phyloP scores from a whole-genome alignment of 768 basidiomycete species.

The Naganishia onofrii region DNA sequence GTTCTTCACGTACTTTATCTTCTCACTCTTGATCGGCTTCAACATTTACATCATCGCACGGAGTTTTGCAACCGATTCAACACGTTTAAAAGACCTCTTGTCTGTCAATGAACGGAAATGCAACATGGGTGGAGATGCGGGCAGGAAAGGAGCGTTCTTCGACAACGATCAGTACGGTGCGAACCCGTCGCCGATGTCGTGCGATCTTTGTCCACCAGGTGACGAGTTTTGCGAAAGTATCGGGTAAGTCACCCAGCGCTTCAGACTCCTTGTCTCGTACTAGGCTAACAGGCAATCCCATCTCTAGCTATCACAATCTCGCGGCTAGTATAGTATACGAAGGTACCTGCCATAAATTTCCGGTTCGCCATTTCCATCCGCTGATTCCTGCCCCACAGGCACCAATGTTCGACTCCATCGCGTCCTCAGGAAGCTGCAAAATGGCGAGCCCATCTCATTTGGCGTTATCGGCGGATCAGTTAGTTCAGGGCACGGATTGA shows the following conservation, averaged over 20 bases:
- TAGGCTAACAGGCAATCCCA: neutral
- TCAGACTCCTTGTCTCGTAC: neutral
- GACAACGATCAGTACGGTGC: neutral
- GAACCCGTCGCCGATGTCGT: slow-evolving; percentile 3
- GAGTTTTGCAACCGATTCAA: neutral
- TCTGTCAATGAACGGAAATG: neutral
- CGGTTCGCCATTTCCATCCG: neutral
- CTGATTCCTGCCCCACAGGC: neutral
- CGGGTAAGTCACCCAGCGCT: slow-evolving; percentile 15
- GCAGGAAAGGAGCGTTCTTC: neutral
- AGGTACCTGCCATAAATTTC: neutral
- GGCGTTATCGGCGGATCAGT: slow-evolving; percentile 22
- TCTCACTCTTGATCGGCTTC: slow-evolving; percentile 16
- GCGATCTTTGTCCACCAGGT: slow-evolving; percentile 16
- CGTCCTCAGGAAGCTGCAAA: slow-evolving; percentile 13
- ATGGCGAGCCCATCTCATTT: slow-evolving; percentile 20
- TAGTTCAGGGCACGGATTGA: slow-evolving; percentile 25
- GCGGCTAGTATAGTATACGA: slow-evolving; percentile 15
- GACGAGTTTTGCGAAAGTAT: slow-evolving; percentile 15
- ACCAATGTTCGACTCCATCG: slow-evolving; percentile 18
- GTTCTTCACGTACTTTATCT: slow-evolving; percentile 1
- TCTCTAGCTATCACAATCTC: slow-evolving; percentile 20
- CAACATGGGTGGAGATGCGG: neutral
- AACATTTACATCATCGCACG: slow-evolving; percentile 21
- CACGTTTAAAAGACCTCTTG: neutral